Conservation (phyloP, 163 green algal species). For the Chlorella variabilis region DNA sequence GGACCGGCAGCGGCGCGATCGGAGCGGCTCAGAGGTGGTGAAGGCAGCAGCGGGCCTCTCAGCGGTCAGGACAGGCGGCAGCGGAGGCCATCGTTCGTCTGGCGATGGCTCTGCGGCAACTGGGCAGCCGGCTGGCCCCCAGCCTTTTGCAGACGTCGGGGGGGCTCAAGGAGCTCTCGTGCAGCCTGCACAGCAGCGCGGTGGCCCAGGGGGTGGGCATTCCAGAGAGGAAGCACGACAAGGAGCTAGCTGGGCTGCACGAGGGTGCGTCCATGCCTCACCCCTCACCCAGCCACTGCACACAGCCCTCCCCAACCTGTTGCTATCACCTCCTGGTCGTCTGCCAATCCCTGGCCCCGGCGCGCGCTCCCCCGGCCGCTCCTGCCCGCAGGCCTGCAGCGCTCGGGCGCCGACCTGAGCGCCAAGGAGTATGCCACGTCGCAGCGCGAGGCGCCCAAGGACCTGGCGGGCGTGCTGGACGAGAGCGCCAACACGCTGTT, state of each 20-base stretch:
- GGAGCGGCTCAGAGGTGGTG: no score
- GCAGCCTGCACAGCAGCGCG: conserved; percentile 34
- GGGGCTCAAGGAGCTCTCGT: not conserved
- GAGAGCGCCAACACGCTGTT: conserved; percentile 88
- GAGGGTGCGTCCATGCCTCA: no score
- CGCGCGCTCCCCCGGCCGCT: not conserved
- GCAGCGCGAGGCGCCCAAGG: conserved; percentile 56
- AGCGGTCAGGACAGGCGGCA: no score
- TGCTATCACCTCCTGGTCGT: not conserved
- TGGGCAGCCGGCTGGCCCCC: conserved; percentile 17
- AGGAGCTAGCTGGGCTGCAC: not conserved
- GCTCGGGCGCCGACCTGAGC: conserved; percentile 28
- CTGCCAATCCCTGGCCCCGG: no score
- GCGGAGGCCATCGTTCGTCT: no score
- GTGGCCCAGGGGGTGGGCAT: conserved; percentile 31
- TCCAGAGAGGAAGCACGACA: not conserved
- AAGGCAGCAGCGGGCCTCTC: no score
- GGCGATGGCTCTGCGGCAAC: conserved; percentile 24
- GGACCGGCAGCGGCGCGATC: no score
- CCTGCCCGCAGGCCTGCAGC: conserved; percentile 21
- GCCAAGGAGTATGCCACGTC: conserved; percentile 39
- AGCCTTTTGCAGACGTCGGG: not conserved
- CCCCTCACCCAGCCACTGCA: no score
- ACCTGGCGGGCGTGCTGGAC: conserved; percentile 76
- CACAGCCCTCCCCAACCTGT: not conserved